Evolutionary conservation across 139 green algal species (phyloP).

Genomic region (Volvox reticuliferus): DNA sequence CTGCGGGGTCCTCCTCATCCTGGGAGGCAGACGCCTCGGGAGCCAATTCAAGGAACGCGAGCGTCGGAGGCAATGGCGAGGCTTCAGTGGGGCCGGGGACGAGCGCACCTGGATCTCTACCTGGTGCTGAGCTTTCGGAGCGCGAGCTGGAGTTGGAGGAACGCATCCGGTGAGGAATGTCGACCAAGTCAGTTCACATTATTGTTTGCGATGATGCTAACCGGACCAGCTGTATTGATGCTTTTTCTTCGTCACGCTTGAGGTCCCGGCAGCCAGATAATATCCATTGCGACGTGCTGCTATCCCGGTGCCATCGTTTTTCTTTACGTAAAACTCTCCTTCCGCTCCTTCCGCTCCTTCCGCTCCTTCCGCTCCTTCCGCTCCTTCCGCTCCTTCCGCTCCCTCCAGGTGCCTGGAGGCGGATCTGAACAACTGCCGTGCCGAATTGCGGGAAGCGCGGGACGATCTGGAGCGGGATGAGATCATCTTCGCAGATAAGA

Average conservation of each 20-base stretch:
- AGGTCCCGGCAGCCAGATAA: no score
- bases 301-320: no score
- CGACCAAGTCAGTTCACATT: no score
- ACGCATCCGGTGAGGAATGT: not conserved
- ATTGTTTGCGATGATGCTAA: no score
- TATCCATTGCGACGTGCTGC: no score
- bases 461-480: constrained; percentile 73
- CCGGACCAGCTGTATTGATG: no score
- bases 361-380: no score
- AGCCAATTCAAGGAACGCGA: not conserved
- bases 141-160: constrained; percentile 16
- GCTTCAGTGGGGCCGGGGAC: not conserved
- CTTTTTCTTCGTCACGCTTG: no score
- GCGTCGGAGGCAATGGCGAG: not conserved
- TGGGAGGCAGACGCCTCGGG: not conserved
- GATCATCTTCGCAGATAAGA: constrained; percentile 73
- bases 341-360: no score
- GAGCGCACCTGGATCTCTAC: no score
- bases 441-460: constrained; percentile 55
- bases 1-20: not conserved
- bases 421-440: constrained; percentile 20
- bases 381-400: no score
- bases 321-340: no score
- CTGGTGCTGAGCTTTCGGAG: not conserved
- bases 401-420: not conserved